Percentiles rank a stretch among this genome's conserved stretches.
phyloP scores from a whole-genome alignment of 164 flowering plant species.

The Stephania japonica region DNA sequence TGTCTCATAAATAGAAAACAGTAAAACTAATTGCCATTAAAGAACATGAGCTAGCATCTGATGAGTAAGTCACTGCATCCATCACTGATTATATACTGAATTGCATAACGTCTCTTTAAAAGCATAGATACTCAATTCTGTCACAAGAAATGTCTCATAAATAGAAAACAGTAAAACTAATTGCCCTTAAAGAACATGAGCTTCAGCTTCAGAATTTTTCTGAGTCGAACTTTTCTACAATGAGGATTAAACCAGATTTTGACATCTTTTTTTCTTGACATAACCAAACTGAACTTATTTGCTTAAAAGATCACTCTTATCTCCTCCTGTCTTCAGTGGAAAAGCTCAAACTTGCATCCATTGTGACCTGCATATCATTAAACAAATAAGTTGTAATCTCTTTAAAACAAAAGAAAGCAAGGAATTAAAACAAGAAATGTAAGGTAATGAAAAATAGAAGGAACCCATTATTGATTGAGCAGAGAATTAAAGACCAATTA shows the following conservation, averaged over 20 bases:
- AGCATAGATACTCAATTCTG: not conserved
- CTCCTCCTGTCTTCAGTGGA: constrained; percentile 19
- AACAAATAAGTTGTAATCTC: not conserved
- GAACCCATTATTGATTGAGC: not conserved
- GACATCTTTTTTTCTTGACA: not conserved
- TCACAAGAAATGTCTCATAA: not conserved
- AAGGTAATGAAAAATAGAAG: not conserved
- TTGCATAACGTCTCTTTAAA: not conserved
- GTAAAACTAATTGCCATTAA: no score
- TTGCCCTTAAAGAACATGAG: not conserved
- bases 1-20: not conserved
- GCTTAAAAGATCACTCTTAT: not conserved
- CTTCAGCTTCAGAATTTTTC: not conserved
- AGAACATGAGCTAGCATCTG: not conserved
- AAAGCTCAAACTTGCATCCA: constrained; percentile 39
- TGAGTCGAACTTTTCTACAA: not conserved
- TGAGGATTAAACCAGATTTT: not conserved
- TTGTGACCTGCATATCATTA: constrained; percentile 39
- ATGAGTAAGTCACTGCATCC: no score
- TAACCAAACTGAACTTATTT: not conserved
- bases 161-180: not conserved
- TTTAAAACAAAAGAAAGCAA: not conserved
- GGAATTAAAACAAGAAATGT: not conserved
- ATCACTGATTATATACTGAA: not conserved
- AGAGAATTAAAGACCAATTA: not conserved